Evolutionary conservation across 805 yeast genomes (phyloP), one percentile per base, ranked within the genome.

Genomic region (Starmera pachycereana): DNA sequence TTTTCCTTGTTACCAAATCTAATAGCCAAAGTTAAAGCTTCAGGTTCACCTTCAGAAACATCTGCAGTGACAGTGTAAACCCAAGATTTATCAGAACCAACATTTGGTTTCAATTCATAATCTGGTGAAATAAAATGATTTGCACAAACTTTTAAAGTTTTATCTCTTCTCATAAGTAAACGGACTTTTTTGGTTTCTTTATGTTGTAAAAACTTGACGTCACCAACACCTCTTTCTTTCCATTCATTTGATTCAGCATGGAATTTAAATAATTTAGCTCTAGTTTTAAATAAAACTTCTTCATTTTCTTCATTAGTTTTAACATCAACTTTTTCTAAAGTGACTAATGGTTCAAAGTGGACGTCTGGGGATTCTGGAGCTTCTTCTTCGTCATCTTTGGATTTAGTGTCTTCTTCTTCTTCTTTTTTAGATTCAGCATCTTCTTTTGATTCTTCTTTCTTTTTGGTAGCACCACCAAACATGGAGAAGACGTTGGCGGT

Each of bases 161-260:
- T 90, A 71, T 92, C 98, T 72, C 98, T 87, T 78, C 98, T 87
- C 98, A 92, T 92, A 60, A 92, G 72, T 50, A 92, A 66, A 71
- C 98, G 82, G 48, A 85, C 86, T 69, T 87, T 89, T 43, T 76
- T 74, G 43, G 86, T 69, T 46, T 68, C 67, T 65, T 87, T 88
- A 71, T 90, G 96, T 70, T 90, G 73, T 61, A 92, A 77, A 66
- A 92, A 86, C 68, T 92, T 87, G 54, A 88, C 96, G 59, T 92
- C 98, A 58, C 98, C 98, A 30, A 96, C 87, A 55, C 98, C 98
- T 72, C 98, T 85, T 74, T 92, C 98, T 66, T 92, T 92, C 98
- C 98, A 92, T 68, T 92, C 97, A 58, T 81, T 81, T 40, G 79
- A 55, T 44, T 87, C 95, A 34, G 78, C 73, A 55, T 80, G 80